Base-by-base conservation (phyloP, 2,329 filamentous ascomycete species). In the Reticulascus tulasneorum region DNA sequence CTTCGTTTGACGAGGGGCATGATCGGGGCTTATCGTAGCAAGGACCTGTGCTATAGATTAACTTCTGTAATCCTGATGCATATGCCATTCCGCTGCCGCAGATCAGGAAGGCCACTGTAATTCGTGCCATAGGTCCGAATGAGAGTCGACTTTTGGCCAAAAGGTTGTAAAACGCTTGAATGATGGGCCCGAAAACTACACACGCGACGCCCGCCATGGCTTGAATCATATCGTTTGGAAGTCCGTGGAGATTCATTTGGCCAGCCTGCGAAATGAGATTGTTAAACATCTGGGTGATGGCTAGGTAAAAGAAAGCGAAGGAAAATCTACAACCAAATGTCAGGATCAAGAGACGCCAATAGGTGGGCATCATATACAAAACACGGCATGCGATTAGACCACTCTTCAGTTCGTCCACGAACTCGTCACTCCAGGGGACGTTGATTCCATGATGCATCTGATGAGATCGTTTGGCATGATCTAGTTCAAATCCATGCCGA, bases 331-430 rank as follows among this genome's bases (percentile, higher is more conserved):
- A 17, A 6, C 10, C 13, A 6, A 7, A 7, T 9, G 13, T 29
- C 4, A 29, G 27, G 16, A 16, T 12, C 27, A n/a, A 18, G 27
- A 12, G 20, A 16, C 12, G 18, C 16, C 18, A 17, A 19, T 19
- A 29, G 13, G 17, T 15, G 11, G 13, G 12, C 12, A 9, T 5
- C 17, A 81, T 80, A 45, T 70, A 52, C 45, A 87, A 86, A 37
- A 86, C 81, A 48, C 81, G 78, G 67, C 83, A 88, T 10, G 82
- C 84, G 72, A 84, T 55, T 9, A 72, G 55, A 2, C 65, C 52
- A 67, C 79, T 78, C 62, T 82, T 82, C 31, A 88, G 63, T 52
- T 88, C 83, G 4, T 85, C 81, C 33, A 88, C 65, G 48, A 87
- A 87, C 47, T 73, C 69, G 50, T 86, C 79, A 36, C 82, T 73